A percentile compares a stretch with the other conserved stretches of the same genome.
These are phyloP conservation scores for Cladosporium sp. DNA, from an alignment of 2,329 filamentous ascomycete species.

Conservation along the genomic window DNA sequence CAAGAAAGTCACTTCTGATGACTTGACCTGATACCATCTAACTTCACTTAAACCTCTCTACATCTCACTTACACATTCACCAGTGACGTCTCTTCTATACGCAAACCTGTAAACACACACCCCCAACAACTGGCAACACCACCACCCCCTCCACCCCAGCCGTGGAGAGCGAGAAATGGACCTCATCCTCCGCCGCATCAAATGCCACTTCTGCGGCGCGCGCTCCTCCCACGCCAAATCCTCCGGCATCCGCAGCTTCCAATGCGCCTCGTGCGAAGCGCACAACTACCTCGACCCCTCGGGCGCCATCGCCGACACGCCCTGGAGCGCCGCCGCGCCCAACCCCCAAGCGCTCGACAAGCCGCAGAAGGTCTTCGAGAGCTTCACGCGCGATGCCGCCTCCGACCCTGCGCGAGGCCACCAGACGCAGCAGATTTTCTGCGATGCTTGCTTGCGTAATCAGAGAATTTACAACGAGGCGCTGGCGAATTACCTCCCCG, in stretches of 20 bases:
- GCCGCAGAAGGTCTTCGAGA: conserved; percentile 23
- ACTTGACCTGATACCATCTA: not conserved
- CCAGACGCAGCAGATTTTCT: conserved; percentile 51
- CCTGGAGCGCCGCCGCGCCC: conserved; percentile 47
- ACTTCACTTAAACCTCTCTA: not conserved
- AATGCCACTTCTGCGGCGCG: conserved; percentile 80
- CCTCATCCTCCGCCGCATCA: conserved; percentile 25
- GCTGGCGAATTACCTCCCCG: conserved; percentile 74
- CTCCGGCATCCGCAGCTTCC: conserved; percentile 58
- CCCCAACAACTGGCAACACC: not conserved
- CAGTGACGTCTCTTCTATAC: not conserved
- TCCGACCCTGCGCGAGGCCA: conserved; percentile 2
- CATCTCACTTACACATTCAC: not conserved
- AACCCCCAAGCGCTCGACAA: conserved; percentile 3
- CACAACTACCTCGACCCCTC: conserved; percentile 88
- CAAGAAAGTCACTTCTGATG: too few relatives aligned
- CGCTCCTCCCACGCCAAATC: conserved; percentile 59
- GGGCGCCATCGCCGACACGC: conserved; percentile 86
- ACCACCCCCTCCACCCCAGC: not conserved
- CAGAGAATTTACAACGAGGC: conserved; percentile 75
- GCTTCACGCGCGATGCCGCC: conserved; percentile 19
- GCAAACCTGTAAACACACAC: not conserved
- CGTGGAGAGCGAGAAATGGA: conserved; percentile 10
- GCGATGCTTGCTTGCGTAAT: conserved; percentile 79
- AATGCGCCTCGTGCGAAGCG: conserved; percentile 75